Evolutionary conservation across 2,329 filamentous ascomycete genomes (phyloP).

Genomic region (Xylariaceae sp.): DNA sequence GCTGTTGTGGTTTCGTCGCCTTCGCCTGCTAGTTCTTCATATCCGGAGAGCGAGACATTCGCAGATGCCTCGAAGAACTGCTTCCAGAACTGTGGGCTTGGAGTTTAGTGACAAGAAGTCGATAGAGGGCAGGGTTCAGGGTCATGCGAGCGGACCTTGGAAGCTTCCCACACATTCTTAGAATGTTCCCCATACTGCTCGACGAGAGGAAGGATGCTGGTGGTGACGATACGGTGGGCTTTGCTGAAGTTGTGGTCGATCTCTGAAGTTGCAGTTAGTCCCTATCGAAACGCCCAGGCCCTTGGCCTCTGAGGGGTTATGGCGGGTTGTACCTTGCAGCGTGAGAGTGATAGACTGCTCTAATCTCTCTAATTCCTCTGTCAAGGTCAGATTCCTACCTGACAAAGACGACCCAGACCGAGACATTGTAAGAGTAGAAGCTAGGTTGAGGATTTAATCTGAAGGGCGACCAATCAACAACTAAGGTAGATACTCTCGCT

Average conservation of each 20-base stretch:
- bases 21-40: conserved; percentile 79
- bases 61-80: conserved; percentile 99
- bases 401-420: conserved; percentile 54
- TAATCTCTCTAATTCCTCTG: conserved; percentile 92
- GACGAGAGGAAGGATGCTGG: conserved; percentile 88
- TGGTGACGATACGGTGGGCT: conserved; percentile 93
- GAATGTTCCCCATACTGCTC: conserved; percentile 96
- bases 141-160: conserved; percentile 66
- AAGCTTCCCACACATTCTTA: conserved; percentile 92
- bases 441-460: background rate
- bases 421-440: conserved; percentile 49
- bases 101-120: conserved; percentile 15
- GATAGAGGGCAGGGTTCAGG: conserved; percentile 1
- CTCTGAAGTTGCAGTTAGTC: conserved; percentile 59
- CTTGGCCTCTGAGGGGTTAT: background rate
- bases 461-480: conserved; percentile 2
- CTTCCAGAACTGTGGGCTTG: conserved; percentile 83
- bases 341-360: conserved; percentile 97
- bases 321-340: conserved; percentile 71
- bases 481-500: no score
- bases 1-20: conserved; percentile 61
- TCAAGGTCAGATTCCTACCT: conserved; percentile 72
- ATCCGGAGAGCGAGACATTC: conserved; percentile 94
- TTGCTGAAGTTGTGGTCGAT: conserved; percentile 99
- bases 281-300: no score